Evolutionary conservation across 2,329 filamentous ascomycete species (phyloP), one percentile per base, ranked within the genome.

Genomic region (Alternaria sp.): DNA sequence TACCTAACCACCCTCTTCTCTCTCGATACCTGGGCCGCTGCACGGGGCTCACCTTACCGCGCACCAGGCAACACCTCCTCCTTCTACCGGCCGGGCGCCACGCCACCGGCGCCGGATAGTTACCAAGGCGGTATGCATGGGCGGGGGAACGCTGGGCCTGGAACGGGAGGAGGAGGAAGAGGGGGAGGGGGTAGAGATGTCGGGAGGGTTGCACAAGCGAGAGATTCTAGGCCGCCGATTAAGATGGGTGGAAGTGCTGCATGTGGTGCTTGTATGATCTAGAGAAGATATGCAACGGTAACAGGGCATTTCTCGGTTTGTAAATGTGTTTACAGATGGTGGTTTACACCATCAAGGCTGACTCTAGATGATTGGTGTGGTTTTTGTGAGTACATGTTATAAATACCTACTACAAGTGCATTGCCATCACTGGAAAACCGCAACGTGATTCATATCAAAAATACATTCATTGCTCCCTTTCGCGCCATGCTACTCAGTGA

Each of bases 1-100:
- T 79, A 79, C 65, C 51, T 79, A 44, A 78, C 77, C n/a, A 79
- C 76, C 0, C 73, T 79, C 62, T 79, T 79, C 72, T 73, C 68
- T 54, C 59, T 78, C 55, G 77, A 79, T 56, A 69, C 75, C 51
- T 77, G 73, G 71, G 63, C 73, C 51, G 75, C 77, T 11, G 77
- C 77, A 8, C 71, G 70, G 39, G 62, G 59, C 43, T 78, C 75
- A 2, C 72, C 76, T 0, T 72, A 73, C 61, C 71, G 76, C 57
- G 67, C 68, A 11, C 69, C 73, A 3, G 43, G 62, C 30, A 54
- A 54, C 20, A 68, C 61, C 49, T 57, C 64, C 16, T 72, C 66
- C 14, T 71, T 69, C 58, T 64, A 66, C 52, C 70, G 75, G 2
- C 74, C 75, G 30, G 67, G 66, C 14, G 57, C 52, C 34, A 52